Evolutionary conservation across 2,329 filamentous ascomycete genomes (phyloP), one percentile per base, ranked within the genome.

Genomic region (Nannizziopsis barbatae): DNA sequence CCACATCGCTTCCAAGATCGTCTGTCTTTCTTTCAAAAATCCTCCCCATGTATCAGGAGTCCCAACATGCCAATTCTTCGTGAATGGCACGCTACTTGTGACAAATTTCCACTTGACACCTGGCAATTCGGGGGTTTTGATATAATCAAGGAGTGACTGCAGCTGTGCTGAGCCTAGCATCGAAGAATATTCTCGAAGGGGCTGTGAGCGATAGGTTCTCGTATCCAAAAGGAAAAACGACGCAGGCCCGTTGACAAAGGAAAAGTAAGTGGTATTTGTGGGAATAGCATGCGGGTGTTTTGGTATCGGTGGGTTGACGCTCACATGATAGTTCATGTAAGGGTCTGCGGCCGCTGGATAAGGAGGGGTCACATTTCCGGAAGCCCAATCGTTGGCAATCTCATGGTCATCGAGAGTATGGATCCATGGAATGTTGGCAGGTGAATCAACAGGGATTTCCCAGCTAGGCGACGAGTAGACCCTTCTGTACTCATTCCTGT

Each of bases 351-450:
- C 89, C 0, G 83, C 78, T 2, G 75, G 66, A 61, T 90, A 95
- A 0, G 94, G 77, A 5, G 86, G 85, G 0, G 86, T 88, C 11
- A 78, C 83, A 62, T 90, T 92, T 14, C 76, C 74, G 51, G 83
- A 80, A 27, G 65, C 65, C 88, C 89, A 96, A 67, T 96, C 92
- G 58, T 98, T 96, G 4, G 78, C 77, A 53, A 98, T 95, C 62
- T 98, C 92, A 60, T 98, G 92, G 62, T 98, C 92, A 61, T 98
- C 92, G 5, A 95, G 77, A 1, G 94, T 89, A 60, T 98, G 92
- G 39, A 96, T 86, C 92, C 92, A 98, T 58, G 89, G 93, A n/a
- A 96, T 71, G 43, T 65, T 58, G 18, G 66, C 62, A 18, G 64
- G 60, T 48, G 87, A 81, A 9, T 85, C 80, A 0, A 79, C 71